Evolutionary conservation across 83 land plant genomes (phyloP).

Genomic region (Picea abies): DNA sequence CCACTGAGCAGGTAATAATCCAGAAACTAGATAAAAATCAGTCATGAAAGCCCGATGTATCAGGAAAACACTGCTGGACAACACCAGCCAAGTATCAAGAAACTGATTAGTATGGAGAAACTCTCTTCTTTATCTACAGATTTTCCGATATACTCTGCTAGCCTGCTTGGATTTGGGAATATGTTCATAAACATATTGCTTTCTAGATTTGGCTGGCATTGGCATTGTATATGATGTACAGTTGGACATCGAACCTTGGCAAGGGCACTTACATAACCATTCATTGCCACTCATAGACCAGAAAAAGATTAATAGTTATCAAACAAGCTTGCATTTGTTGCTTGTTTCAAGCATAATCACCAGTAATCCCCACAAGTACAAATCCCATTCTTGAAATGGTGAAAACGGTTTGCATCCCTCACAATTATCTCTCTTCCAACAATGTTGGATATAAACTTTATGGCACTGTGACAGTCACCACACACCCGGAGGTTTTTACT

Average conservation of each 20-base stretch:
- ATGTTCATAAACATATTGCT: not conserved
- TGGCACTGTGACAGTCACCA: conserved; percentile 9
- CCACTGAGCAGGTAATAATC: not conserved
- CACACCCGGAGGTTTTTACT: conserved; percentile 4
- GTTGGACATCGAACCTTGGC: too few species aligned
- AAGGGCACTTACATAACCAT: not conserved
- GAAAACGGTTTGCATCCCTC: conserved; percentile 11
- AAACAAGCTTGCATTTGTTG: not conserved
- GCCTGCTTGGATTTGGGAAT: not conserved
- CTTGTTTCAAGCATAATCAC: not conserved
- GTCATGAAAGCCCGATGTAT: not conserved
- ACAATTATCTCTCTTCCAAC: conserved; percentile 12
- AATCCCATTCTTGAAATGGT: conserved; percentile 6
- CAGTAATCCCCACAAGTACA: conserved; percentile 12
- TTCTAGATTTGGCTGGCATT: not conserved
- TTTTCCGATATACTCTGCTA: too few species aligned
- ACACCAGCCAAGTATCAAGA: not conserved
- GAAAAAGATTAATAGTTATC: not conserved
- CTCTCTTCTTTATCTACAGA: too few species aligned
- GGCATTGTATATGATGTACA: too few species aligned
- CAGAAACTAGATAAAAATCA: not conserved
- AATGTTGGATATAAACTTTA: conserved; percentile 9
- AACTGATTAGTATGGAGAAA: not conserved
- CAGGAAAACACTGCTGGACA: not conserved
- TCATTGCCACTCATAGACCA: not conserved